Evolutionary conservation across 2,329 filamentous ascomycete genomes (phyloP), one percentile per base, ranked within the genome.

Genomic region (Colletotrichum destructivum): DNA sequence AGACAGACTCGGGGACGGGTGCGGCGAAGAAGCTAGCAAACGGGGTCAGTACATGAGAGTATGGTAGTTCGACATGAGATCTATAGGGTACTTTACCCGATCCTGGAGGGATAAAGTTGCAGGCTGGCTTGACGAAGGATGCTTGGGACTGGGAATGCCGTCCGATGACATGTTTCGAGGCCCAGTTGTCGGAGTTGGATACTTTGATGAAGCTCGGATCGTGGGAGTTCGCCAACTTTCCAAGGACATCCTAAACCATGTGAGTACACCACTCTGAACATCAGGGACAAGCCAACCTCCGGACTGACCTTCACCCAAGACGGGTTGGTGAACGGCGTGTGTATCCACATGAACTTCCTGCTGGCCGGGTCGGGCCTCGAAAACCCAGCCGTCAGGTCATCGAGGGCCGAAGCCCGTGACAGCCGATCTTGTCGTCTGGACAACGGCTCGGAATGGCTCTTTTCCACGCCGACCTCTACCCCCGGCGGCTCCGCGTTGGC

Each of bases 271-370:
- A 1, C 8, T 7, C 15, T 11, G 4, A 16, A 15, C 4, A 9
- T 5, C 8, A 66, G 8, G 73, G 65, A 56, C 70, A 3, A 26
- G 4, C 26, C 26, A 26, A 40, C 61, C 72, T 5, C 46, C 66
- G 18, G 4, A 64, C 80, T 71, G 76, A 88, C 87, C 81, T 87
- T 88, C 2, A 89, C 88, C 88, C 88, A 90, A 0, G 85, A 83
- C 0, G 88, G 87, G 62, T 90, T 89, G 11, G 87, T 90, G 38
- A 85, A 89, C 0, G 88, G 86, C 21, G 88, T 74, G 77, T 90
- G 88, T 57, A 90, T 84, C 88, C 88, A 90, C 75, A 87, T 84
- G 74, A 89, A 89, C 76, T 86, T 88, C 31, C 86, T 83, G 2
- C 77, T 74, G 2, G 21, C 7, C 2, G 81, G 79, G 59, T 82